A percentile compares a stretch with the other conserved stretches of the same genome.
phyloP scores from a whole-genome alignment of 768 basidiomycete genomes.

The Lactarius pseudohatsudake region DNA sequence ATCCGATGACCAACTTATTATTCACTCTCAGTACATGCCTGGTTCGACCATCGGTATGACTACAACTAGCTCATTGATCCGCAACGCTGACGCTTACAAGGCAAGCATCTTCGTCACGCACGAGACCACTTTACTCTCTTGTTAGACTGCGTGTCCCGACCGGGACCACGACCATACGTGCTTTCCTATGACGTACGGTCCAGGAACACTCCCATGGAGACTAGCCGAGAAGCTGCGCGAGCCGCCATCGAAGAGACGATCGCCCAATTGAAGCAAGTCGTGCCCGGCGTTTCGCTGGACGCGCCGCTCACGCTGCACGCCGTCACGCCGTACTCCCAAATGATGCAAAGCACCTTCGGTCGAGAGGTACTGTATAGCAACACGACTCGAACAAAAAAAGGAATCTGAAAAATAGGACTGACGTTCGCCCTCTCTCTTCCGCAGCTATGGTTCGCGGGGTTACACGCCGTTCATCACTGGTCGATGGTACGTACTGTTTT shows the following conservation, averaged over 20 bases:
- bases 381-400: not conserved
- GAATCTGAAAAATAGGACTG: not conserved
- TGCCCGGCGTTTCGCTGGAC: conserved; percentile 50
- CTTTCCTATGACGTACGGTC: conserved; percentile 75
- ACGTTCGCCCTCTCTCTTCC: conserved; percentile 3
- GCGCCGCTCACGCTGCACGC: conserved; percentile 72
- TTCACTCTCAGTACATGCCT: conserved; percentile 72
- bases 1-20: conserved; percentile 66
- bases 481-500: conserved; percentile 70
- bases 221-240: conserved; percentile 56
- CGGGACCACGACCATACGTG: conserved; percentile 48
- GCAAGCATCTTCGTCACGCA: conserved; percentile 85
- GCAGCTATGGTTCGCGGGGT: conserved; percentile 81
- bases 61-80: conserved; percentile 1
- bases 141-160: conserved; percentile 50
- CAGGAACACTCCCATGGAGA: conserved; percentile 86
- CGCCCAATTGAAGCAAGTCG: conserved; percentile 52
- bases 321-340: conserved; percentile 74
- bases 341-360: conserved; percentile 77
- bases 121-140: conserved; percentile 79
- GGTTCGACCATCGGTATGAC: conserved; percentile 80
- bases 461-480: conserved; percentile 91
- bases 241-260: conserved; percentile 57
- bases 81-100: conserved; percentile 39
- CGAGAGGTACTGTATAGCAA: conserved; percentile 55